phyloP scores from a whole-genome alignment of 306 rosid species.

The Vigna reflexopilosa region DNA sequence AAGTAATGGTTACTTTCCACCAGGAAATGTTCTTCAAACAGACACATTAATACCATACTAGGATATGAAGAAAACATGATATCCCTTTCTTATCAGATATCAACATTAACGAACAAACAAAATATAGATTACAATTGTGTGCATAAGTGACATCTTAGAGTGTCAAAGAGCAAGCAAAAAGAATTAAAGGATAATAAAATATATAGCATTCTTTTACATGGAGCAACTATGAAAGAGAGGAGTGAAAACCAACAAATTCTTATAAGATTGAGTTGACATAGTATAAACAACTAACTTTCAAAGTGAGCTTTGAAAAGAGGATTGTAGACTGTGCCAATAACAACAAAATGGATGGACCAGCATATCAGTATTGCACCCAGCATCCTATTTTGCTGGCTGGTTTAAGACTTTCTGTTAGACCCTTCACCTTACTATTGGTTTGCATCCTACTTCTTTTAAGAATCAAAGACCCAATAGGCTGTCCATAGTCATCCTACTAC shows the following conservation, averaged over 20 bases:
- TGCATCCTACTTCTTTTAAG: background rate
- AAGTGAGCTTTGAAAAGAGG: background rate
- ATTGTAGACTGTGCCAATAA: background rate
- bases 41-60: background rate
- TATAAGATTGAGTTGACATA: background rate
- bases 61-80: slow-evolving; percentile 8
- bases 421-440: background rate
- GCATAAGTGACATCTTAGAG: slow-evolving; percentile 6
- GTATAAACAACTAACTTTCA: slow-evolving; percentile 17
- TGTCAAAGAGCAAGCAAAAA: background rate
- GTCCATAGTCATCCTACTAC: background rate
- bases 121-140: slow-evolving; percentile 1
- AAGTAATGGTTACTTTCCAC: background rate
- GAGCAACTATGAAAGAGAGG: background rate
- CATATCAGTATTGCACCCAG: background rate
- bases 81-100: slow-evolving; percentile 11
- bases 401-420: background rate
- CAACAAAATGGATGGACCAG: slow-evolving; percentile 2
- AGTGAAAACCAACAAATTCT: background rate
- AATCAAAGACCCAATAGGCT: slow-evolving; percentile 31
- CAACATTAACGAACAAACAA: background rate
- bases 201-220: background rate
- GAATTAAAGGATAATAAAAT: background rate
- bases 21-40: background rate
- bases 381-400: background rate